Evolutionary conservation across 2,329 filamentous ascomycete genomes (phyloP), one percentile per base, ranked within the genome.

Genomic region (Epichloe sibirici): DNA sequence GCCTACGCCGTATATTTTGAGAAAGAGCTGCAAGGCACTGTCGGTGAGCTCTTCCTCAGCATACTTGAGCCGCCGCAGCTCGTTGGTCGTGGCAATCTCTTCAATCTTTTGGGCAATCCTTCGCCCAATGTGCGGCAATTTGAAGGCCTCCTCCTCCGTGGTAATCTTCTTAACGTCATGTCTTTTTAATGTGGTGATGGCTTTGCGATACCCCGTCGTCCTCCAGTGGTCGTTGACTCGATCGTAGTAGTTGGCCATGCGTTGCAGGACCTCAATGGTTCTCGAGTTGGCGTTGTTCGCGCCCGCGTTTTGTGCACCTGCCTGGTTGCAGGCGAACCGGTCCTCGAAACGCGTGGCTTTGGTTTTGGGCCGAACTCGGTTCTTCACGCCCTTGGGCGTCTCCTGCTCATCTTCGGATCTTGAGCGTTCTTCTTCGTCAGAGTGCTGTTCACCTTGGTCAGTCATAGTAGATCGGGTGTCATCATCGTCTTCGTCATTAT

Each of bases 71-170:
- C 85, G 78, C 43, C 78, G 78, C 1, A 96, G 76, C 28, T 75
- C 74, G 60, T 88, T 78, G 0, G 88, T 95, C 40, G 75, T 74
- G 2, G 82, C 87, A 44, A 96, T 95, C 63, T 96, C 91, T 61
- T 93, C 88, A 57, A 97, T 93, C 66, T 95, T 95, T 28, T 78
- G 74, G 0, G 90, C 90, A 1, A 96, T 71, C 1, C 87, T 78
- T 11, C 73, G 61, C 7, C 90, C 90, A 38, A 96, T 82, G 53
- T 76, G 78, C 1, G 82, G 81, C 1, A 96, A 74, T 2, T 69
- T 66, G 11, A 76, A 69, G 0, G 90, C 91, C 65, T 94, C 77
- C 48, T 82, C 75, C 53, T 78, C 82, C 0, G 85, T 90, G 4
- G 67, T 72, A 54, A 96, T 78, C 62, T 81, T 84, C 62, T 81